phyloP scores from a whole-genome alignment of 176 grass and related monocot genomes.

The Lolium rigidum region DNA sequence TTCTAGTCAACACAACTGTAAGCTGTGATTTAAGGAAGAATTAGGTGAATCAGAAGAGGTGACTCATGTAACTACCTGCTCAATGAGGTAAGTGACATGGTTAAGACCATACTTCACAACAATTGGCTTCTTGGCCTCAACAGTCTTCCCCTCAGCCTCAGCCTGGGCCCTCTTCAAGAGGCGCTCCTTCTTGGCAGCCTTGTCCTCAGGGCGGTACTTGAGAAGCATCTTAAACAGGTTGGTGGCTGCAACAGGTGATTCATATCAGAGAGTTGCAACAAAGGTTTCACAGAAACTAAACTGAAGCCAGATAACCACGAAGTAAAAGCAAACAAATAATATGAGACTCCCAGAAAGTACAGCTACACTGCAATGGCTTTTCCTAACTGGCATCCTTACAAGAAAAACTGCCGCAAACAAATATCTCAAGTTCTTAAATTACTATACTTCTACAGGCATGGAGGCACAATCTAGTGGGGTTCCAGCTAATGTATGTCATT shows the following conservation, averaged over 20 bases:
- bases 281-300: not conserved
- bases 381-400: too few relatives aligned
- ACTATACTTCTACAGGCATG: too few relatives aligned
- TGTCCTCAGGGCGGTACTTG: conserved; percentile 77
- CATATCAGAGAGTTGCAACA: not conserved
- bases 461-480: too few relatives aligned
- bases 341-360: too few relatives aligned
- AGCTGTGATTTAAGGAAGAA: not conserved
- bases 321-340: not conserved
- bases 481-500: too few relatives aligned
- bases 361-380: too few relatives aligned
- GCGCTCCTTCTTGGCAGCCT: conserved; percentile 67
- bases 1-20: not conserved
- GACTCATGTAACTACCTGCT: conserved; percentile 50
- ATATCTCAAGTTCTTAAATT: too few relatives aligned
- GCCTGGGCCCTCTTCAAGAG: conserved; percentile 77
- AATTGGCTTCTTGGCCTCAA: conserved; percentile 75
- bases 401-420: too few relatives aligned
- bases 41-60: not conserved
- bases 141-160: conserved; percentile 62
- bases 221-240: conserved; percentile 80
- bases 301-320: not conserved
- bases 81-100: conserved; percentile 82
- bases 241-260: conserved; percentile 43
- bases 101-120: conserved; percentile 86